Evolutionary conservation across 2,329 filamentous ascomycete genomes (phyloP).

Genomic region (Sporothrix pseudoabietina): DNA sequence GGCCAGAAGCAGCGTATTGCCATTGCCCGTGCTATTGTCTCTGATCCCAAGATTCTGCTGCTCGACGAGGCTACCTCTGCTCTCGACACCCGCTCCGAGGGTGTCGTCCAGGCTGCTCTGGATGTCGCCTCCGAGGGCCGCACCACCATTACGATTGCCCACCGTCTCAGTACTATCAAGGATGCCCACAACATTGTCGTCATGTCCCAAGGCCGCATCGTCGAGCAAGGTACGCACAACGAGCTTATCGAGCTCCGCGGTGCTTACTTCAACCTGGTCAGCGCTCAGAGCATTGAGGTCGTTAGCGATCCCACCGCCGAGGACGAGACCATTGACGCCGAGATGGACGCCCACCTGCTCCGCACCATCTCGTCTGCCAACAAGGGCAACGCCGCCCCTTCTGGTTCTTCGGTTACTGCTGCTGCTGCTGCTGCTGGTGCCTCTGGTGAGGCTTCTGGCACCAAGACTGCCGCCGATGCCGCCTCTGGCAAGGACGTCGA

Average conservation of each 20-base stretch:
- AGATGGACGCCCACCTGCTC: constrained; percentile 56
- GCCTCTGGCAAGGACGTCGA: constrained; percentile 10
- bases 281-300: constrained; percentile 78
- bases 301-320: constrained; percentile 59
- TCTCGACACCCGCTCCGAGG: constrained; percentile 91
- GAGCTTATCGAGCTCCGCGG: constrained; percentile 69
- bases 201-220: constrained; percentile 79
- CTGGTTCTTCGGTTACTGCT: background rate
- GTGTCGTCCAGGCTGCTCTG: constrained; percentile 88
- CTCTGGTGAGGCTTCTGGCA: background rate
- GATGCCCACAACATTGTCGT: constrained; percentile 96
- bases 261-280: constrained; percentile 83
- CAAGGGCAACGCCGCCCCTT: constrained; percentile 39
- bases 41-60: constrained; percentile 86
- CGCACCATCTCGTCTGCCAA: constrained; percentile 48
- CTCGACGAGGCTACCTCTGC: constrained; percentile 95
- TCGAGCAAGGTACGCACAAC: constrained; percentile 90
- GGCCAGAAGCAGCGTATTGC: constrained; percentile 97
- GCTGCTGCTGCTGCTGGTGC: constrained; percentile 1
- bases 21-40: constrained; percentile 87
- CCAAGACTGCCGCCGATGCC: background rate
- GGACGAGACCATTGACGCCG: constrained; percentile 53
- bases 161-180: constrained; percentile 91
- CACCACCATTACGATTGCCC: constrained; percentile 95
- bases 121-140: constrained; percentile 82